phyloP scores from a whole-genome alignment of 2,329 filamentous ascomycete genomes.

The Rhinocladiella mackenziei region DNA sequence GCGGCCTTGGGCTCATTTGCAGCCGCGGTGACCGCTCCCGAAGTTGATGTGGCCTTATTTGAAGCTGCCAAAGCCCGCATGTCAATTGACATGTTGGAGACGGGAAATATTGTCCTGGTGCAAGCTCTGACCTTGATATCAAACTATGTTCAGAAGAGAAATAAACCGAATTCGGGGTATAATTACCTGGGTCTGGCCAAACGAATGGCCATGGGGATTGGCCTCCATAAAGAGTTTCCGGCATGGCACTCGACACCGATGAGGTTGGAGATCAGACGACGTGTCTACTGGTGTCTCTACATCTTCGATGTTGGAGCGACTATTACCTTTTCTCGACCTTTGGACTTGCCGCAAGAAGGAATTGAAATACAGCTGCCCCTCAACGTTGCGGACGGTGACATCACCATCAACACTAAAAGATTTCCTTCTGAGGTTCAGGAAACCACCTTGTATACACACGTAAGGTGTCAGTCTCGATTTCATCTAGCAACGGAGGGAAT shows the following conservation, averaged over 20 bases:
- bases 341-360: constrained; percentile 13
- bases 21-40: constrained; percentile 17
- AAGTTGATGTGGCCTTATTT: constrained; percentile 10
- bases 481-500: constrained; percentile 11
- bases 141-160: constrained; percentile 50
- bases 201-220: constrained; percentile 49
- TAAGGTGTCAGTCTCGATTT: constrained; percentile 9
- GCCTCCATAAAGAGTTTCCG: constrained; percentile 44
- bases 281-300: constrained; percentile 20
- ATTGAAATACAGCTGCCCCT: constrained; percentile 17
- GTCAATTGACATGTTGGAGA: constrained; percentile 32
- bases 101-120: constrained; percentile 33
- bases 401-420: too few species aligned
- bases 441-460: too few species aligned
- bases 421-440: background rate
- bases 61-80: constrained; percentile 26
- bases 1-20: constrained; percentile 30
- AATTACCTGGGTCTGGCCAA: constrained; percentile 50
- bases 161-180: constrained; percentile 50
- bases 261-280: constrained; percentile 12
- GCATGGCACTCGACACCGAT: constrained; percentile 14
- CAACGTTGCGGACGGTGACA: constrained; percentile 17
- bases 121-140: constrained; percentile 37
- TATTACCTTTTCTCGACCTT: constrained; percentile 19
- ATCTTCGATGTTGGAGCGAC: constrained; percentile 21